These are phyloP conservation scores for Mortierella claussenii DNA, from an alignment of 192 early-diverging fungal genomes.

Conservation along the genomic window DNA sequence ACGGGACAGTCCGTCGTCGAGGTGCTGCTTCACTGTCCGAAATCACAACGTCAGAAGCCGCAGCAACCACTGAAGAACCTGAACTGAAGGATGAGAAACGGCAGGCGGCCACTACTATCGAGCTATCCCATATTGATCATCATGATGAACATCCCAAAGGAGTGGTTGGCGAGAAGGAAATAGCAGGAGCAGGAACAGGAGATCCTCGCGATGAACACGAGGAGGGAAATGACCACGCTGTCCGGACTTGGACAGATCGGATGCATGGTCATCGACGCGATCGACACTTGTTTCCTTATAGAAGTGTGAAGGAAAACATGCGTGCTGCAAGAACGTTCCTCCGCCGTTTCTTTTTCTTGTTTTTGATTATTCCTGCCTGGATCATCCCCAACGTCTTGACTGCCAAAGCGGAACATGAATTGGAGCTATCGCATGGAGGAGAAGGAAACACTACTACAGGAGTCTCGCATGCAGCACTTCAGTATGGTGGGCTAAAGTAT, in stretches of 20 bases:
- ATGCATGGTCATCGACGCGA: slow-evolving; percentile 30
- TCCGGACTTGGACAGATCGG: slow-evolving; percentile 11
- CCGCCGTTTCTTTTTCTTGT: slow-evolving; percentile 35
- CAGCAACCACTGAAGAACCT: not conserved
- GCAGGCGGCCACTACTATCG: slow-evolving; percentile 3
- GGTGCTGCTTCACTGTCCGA: not conserved
- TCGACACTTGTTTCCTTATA: slow-evolving; percentile 38
- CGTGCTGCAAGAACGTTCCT: slow-evolving; percentile 33
- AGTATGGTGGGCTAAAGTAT: not conserved
- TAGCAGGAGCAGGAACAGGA: too few species aligned
- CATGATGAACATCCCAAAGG: not conserved
- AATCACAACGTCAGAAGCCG: not conserved
- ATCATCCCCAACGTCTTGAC: slow-evolving; percentile 32
- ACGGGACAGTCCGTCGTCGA: slow-evolving; percentile 8
- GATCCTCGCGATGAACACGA: not conserved
- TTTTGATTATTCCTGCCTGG: slow-evolving; percentile 46
- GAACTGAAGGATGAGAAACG: slow-evolving; percentile 1
- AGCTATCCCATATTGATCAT: slow-evolving; percentile 12
- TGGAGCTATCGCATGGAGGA: not conserved
- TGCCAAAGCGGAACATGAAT: slow-evolving; percentile 11
- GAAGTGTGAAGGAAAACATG: slow-evolving; percentile 25
- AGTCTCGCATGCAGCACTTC: not conserved
- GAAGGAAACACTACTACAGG: slow-evolving; percentile 13
- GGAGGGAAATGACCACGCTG: not conserved
- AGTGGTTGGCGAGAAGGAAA: not conserved